A percentile compares a stretch with the other conserved stretches of the same genome.
Conservation (phyloP, 2,329 filamentous ascomycete genomes). For the Pezicula radicicola region DNA sequence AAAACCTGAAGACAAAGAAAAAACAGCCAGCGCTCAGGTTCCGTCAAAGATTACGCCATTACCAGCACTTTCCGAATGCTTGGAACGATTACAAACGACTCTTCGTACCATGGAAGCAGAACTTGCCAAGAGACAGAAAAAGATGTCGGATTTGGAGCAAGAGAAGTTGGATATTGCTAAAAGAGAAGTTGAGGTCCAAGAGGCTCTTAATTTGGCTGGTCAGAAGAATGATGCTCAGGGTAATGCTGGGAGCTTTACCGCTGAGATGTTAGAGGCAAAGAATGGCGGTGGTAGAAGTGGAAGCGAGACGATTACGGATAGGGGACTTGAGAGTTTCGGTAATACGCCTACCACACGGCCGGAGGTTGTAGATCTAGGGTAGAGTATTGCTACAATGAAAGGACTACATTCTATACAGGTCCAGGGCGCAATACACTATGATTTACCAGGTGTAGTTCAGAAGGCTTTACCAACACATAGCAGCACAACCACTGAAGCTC, state of each 20-base stretch:
- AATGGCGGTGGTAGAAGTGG: slow-evolving; percentile 8
- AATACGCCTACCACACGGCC: slow-evolving; percentile 30
- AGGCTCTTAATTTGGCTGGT: slow-evolving; percentile 75
- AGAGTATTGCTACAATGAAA: neutral
- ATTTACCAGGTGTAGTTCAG: too few species aligned
- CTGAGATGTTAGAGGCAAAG: too few species aligned
- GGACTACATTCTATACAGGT: too few species aligned
- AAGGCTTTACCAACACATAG: too few species aligned
- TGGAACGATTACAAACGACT: slow-evolving; percentile 60
- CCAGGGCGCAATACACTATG: too few species aligned
- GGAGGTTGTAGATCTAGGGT: slow-evolving; percentile 27
- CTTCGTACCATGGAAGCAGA: slow-evolving; percentile 62
- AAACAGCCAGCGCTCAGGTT: slow-evolving; percentile 22
- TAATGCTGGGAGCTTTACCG: slow-evolving; percentile 33
- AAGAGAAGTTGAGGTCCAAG: slow-evolving; percentile 77
- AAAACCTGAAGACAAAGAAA: slow-evolving; percentile 40
- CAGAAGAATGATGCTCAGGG: slow-evolving; percentile 61
- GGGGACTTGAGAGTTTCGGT: slow-evolving; percentile 36
- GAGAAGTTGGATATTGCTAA: slow-evolving; percentile 67
- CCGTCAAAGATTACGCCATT: slow-evolving; percentile 70
- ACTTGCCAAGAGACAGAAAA: slow-evolving; percentile 55
- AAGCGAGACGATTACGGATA: slow-evolving; percentile 15
- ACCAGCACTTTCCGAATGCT: slow-evolving; percentile 66
- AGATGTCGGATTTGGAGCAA: slow-evolving; percentile 62
- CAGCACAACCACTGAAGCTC: too few species aligned